Evolutionary conservation across 805 yeast species (phyloP), one percentile per base, ranked within the genome.

Genomic region (Candida railenensis): DNA sequence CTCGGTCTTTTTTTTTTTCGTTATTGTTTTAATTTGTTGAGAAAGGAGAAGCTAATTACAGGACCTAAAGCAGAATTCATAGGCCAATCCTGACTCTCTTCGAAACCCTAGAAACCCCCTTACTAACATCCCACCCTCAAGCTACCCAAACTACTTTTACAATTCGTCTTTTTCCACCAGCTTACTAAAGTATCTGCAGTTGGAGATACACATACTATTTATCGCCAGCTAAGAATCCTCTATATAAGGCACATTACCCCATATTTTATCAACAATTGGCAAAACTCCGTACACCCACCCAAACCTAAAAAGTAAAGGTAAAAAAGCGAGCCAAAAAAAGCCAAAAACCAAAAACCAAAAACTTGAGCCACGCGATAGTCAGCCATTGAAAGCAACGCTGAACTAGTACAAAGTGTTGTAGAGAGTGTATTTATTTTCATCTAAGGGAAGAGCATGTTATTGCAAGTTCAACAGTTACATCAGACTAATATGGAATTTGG

Each of bases 401-500:
- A 25, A 25, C 9, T 25, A 25, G 30, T 25, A 25, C 11, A 25
- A 11, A 7, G 30, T 25, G 30, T 25, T 25, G 30, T 25, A n/a
- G n/a, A n/a, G n/a, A n/a, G n/a, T n/a, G n/a, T n/a, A n/a, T n/a
- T n/a, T n/a, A 25, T 25, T 7, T 25, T 11, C 30, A 25, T 5
- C 11, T 25, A 5, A 25, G 30, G 30, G 30, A 25, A 25, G 30
- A 34, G 32, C 34, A 42, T 42, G 45, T 18, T 42, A 21, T 34
- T 37, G 22, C 45, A 42, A 22, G 45, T 34, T 21, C 32, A 42
- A 34, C 40, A 25, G 5, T 25, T 25, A 25, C 30, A 25, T 25
- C 45, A 42, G 19, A 16, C 34, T 25, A 42, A 34, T 42, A 42
- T 42, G 45, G 39, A 42, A 18, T 42, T 42, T 34, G 25, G 33